These are phyloP conservation scores for Podaxis rugospora DNA, from an alignment of 768 basidiomycete species.

Conservation along the genomic window DNA sequence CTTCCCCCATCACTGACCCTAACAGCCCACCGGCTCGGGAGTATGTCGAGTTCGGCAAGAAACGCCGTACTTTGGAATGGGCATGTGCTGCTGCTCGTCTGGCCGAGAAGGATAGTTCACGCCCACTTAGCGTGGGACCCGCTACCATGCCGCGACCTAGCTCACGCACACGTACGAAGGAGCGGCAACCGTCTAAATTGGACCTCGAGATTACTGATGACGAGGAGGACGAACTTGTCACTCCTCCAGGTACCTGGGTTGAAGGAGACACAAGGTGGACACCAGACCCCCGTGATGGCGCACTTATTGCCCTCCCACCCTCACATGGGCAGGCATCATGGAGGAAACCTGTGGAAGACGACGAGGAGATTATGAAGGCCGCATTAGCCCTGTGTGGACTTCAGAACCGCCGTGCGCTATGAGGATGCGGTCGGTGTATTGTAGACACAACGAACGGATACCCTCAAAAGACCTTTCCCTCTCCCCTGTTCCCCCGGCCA, in stretches of 20 bases:
- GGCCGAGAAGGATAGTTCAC: conserved; percentile 36
- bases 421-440: background rate
- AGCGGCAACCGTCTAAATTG: conserved; percentile 11
- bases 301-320: conserved; percentile 14
- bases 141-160: conserved; percentile 10
- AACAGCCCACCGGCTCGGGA: conserved; percentile 47
- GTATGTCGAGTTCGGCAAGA: conserved; percentile 43
- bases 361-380: conserved; percentile 69
- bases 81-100: conserved; percentile 62
- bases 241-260: conserved; percentile 52
- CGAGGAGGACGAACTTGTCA: conserved; percentile 61
- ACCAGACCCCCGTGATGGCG: conserved; percentile 15
- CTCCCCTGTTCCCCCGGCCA: background rate
- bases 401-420: conserved; percentile 23
- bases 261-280: conserved; percentile 38
- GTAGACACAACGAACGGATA: conserved; percentile 6
- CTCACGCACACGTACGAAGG: conserved; percentile 9
- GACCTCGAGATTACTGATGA: conserved; percentile 54
- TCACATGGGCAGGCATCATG: conserved; percentile 5
- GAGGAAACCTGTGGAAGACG: conserved; percentile 26
- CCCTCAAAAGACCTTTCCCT: conserved; percentile 1
- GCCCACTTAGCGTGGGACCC: conserved; percentile 1
- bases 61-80: conserved; percentile 63
- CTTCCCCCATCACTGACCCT: conserved; percentile 54
- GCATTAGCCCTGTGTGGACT: conserved; percentile 65